Base-by-base conservation (phyloP, 2,329 filamentous ascomycete species). In the Blastomyces parvus region DNA sequence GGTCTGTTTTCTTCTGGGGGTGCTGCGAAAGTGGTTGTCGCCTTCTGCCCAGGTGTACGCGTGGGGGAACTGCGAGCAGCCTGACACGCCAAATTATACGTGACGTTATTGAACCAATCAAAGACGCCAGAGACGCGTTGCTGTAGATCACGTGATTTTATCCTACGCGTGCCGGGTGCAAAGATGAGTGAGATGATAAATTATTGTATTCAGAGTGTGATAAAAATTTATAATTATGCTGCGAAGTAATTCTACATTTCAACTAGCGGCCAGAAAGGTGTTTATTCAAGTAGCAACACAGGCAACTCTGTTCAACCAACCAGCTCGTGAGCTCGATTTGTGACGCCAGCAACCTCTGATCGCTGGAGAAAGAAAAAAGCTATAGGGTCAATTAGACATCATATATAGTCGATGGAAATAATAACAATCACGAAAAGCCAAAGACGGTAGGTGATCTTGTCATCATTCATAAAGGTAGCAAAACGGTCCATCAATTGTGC, bases 381-480 rank as follows among this genome's bases (percentile, higher is more conserved):
- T 17, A 13, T n/a, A 30, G 5, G 25, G 14, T 13, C 14, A 30
- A 52, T 30, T 30, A 52, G 13, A 25, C 13, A 17, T 7, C 48
- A 30, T 52, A 25, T n/a, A 44, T 17, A 8, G 44, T 5, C 13
- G 5, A 14, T 30, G 13, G 2, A 27, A 17, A 30, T 30, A 17
- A 8, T 17, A 25, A 30, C 30, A 17, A 30, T 13, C 2, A 7
- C 7, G 48, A 52, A 48, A 25, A 17, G 25, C 13, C 6, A 4
- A 52, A 19, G 19, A n/a, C 8, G 13, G 6, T n/a, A 22, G 33
- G 27, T 27, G 33, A 56, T 40, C n/a, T 53, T 40, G 22, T 40
- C 40, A n/a, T 53, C 36, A 67, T 55, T 65, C 61, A 59, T 71
- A 71, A 48, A 69, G 63, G 62, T 71, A 71, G 48, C 70, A 71